These are phyloP conservation scores for Globomyces sp. DNA, from an alignment of 371 early-diverging fungal species.

Conservation along the genomic window DNA sequence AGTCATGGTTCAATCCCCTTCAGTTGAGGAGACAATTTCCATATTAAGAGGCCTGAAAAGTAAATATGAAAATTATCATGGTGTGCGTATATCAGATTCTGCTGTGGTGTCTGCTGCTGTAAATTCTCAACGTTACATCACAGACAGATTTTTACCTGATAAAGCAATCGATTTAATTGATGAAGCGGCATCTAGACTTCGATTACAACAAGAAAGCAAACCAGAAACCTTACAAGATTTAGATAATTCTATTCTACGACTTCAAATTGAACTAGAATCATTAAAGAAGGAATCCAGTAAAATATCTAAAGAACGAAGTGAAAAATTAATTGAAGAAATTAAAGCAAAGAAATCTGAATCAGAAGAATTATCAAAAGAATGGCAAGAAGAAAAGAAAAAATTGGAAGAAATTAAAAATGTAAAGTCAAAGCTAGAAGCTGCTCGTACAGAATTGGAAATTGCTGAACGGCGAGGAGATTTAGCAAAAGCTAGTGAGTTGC, in stretches of 20 bases:
- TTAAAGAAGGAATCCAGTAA: slow-evolving; percentile 74
- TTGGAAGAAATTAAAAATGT: slow-evolving; percentile 86
- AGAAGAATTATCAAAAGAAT: slow-evolving; percentile 53
- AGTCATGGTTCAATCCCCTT: slow-evolving; percentile 65
- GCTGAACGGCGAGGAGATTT: slow-evolving; percentile 79
- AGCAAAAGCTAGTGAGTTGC: slow-evolving; percentile 62
- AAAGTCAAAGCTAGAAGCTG: slow-evolving; percentile 82
- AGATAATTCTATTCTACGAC: slow-evolving; percentile 76
- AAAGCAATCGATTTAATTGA: slow-evolving; percentile 86
- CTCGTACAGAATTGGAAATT: slow-evolving; percentile 72
- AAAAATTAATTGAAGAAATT: slow-evolving; percentile 63
- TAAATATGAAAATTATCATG: slow-evolving; percentile 70
- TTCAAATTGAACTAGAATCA: slow-evolving; percentile 87
- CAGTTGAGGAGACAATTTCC: slow-evolving; percentile 66
- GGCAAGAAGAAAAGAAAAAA: slow-evolving; percentile 71
- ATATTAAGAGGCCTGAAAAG: slow-evolving; percentile 73
- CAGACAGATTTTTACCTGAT: slow-evolving; percentile 71
- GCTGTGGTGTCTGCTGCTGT: slow-evolving; percentile 69
- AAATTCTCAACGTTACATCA: slow-evolving; percentile 66
- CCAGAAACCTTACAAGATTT: slow-evolving; percentile 87
- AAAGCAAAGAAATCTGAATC: slow-evolving; percentile 64
- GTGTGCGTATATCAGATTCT: slow-evolving; percentile 65
- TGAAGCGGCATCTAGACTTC: slow-evolving; percentile 86
- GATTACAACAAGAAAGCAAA: slow-evolving; percentile 86
- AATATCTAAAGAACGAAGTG: slow-evolving; percentile 67